Evolutionary conservation across 2,329 filamentous ascomycete species (phyloP), one percentile per base, ranked within the genome.

Genomic region (Arthroderma uncinatum): DNA sequence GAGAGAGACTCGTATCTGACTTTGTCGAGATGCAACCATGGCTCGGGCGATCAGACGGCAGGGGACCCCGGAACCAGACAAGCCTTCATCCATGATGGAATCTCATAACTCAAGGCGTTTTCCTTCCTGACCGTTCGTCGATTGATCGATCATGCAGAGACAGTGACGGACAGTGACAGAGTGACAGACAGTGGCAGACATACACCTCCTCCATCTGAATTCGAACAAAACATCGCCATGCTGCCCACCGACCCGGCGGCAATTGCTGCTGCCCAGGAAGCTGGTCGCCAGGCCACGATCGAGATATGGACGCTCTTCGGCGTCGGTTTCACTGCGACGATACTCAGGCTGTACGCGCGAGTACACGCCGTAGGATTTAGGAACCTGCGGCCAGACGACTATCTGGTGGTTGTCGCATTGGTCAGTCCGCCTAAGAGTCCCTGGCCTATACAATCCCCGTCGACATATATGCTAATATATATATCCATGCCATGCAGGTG

Each of bases 351-450:
- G 4, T 78, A 75, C 61, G 71, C 76, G 5, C 71, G 79, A 9
- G 64, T 76, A 54, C 70, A 65, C 33, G 67, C 71, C 5, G 61
- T 62, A 5, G 67, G 67, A 2, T 7, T 53, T 7, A 10, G 19
- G 14, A 57, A 65, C 59, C 48, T 69, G 40, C 64, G 16, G 72
- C 74, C 10, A 74, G 81, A 58, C 61, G 81, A 84, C 60, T 81
- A 78, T 59, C 64, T 83, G 14, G 78, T 81, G 64, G 9, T 39
- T 4, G 28, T 53, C 69, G 76, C 6, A 16, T 53, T 9, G 1
- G 25, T 54, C 39, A 9, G 21, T 34, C 3, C 30, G 1, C n/a
- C 55, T 61, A 25, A 59, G 39, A 19, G 34, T 25, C 44, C 48
- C n/a, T 37, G 30, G 42, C 23, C 36, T 44, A 64, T 52, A 64